Percentiles rank a stretch among this genome's conserved stretches.
Evolutionary conservation across 2,329 filamentous ascomycete species (phyloP).

Genomic region (Aspergillus fischeri): DNA sequence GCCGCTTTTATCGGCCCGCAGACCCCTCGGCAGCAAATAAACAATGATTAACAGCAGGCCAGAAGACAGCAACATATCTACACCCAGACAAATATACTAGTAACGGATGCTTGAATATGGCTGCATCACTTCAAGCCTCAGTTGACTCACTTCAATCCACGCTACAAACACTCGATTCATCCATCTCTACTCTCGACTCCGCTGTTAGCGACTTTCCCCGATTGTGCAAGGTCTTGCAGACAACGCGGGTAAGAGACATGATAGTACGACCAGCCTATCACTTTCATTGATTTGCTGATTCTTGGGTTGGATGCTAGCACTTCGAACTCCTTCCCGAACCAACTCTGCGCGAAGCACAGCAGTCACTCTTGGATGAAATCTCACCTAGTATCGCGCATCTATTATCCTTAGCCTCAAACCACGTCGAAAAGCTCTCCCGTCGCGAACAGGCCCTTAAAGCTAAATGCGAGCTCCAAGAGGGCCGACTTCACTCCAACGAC

Average conservation of each 20-base stretch:
- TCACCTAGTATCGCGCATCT: constrained; percentile 78
- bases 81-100: background rate
- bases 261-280: background rate
- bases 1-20: constrained; percentile 30
- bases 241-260: constrained; percentile 50
- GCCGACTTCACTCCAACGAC: constrained; percentile 52
- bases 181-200: constrained; percentile 58
- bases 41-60: constrained; percentile 14
- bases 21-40: constrained; percentile 19
- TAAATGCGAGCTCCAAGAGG: constrained; percentile 77
- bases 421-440: constrained; percentile 76
- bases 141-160: constrained; percentile 59
- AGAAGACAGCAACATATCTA: background rate
- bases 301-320: constrained; percentile 53
- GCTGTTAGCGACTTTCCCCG: constrained; percentile 63
- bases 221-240: constrained; percentile 59
- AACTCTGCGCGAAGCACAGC: constrained; percentile 75
- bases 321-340: constrained; percentile 89
- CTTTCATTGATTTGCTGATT: background rate
- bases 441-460: constrained; percentile 81
- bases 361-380: constrained; percentile 81
- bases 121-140: constrained; percentile 53
- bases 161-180: constrained; percentile 59
- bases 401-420: constrained; percentile 74
- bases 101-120: constrained; percentile 24